Base-by-base conservation (phyloP, 352 stramenopile genomes). In the Phytopythium vexans region DNA sequence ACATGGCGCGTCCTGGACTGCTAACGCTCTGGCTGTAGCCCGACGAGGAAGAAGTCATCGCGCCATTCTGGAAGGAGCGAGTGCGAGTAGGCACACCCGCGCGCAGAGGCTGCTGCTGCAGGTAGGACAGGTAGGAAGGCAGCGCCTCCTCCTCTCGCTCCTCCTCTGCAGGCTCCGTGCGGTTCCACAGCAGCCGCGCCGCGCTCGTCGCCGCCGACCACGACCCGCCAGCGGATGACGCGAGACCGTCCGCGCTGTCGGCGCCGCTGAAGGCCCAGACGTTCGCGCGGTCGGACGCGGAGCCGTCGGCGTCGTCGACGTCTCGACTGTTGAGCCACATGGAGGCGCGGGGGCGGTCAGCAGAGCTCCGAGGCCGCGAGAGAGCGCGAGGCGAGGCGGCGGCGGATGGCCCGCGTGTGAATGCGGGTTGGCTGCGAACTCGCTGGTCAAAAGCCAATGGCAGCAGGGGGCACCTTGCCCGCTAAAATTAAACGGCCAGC, bases 121-220 rank as follows among this genome's bases (percentile, higher is more conserved):
- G 64, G 49, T 89, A 89, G 49, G 70, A 82, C n/a, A 89, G 48
- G 49, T 89, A 89, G 4, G 79, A 86, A 12, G 79, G 79, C 31
- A 89, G 52, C 35, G 79, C 79, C 40, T 89, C 79, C 38, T 89
- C 79, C 48, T 88, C 76, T 37, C 77, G 62, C 57, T 89, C 79
- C 47, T 89, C 79, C 49, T 89, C 79, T 45, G 84, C 74, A 39
- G 74, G 65, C 46, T 67, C 77, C 38, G 72, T 67, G 47, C 77
- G 64, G 52, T 73, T 86, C 74, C 74, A 88, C 4, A 86, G 62
- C 50, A 86, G 64, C 14, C 72, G 55, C 41, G 71, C 53, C 2
- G 52, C 60, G 15, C 14, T 52, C 16, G 4, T n/a, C 34, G 46
- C 46, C 34, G 34, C 46, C 46, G 21, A 2, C 21, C 21, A 27